Base-by-base conservation (phyloP, 2,329 filamentous ascomycete genomes). In the Daldinia sp. region DNA sequence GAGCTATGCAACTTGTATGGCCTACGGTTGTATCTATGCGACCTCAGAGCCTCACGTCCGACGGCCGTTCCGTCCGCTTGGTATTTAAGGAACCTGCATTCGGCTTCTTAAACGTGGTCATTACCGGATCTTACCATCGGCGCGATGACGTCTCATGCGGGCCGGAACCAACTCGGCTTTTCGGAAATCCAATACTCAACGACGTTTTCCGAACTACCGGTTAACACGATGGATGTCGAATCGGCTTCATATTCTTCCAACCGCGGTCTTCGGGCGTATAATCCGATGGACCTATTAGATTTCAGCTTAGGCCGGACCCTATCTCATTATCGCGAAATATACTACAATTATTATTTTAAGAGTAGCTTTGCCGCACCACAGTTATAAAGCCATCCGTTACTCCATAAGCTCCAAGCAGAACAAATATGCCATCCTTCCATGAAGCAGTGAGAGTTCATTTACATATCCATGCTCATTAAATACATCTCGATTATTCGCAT, bases 401-500 rank as follows among this genome's bases (percentile, higher is more conserved):
- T 71, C 71, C 73, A 51, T 64, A 26, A 69, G 66, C 62, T 60
- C 69, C 65, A 62, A 61, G 53, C 59, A 62, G 57, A 63, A 48
- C 46, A 39, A 39, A 57, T 63, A 58, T 58, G 59, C 53, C 59
- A 50, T 56, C 48, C 28, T 42, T 28, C 26, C 15, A 18, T 7
- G 15, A 51, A 44, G 58, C 18, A 51, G 59, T 26, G n/a, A 37
- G 23, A 15, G 15, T 33, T 46, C 37, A 23, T 28, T 82, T 78
- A 89, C 82, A 89, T 83, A 61, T 94, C 92, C 90, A 96, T 94
- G 71, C 90, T 93, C 92, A 97, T 95, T 64, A 91, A 81, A 77
- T 89, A 97, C 89, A 94, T 95, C 84, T 99, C 96, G 71, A 95
- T 88, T 73, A 98, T 89, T 74, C 95, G 89, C 95, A 99, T 98